Evolutionary conservation across 2,329 filamentous ascomycete genomes (phyloP).

Genomic region (Chaetoscypha palmicola): DNA sequence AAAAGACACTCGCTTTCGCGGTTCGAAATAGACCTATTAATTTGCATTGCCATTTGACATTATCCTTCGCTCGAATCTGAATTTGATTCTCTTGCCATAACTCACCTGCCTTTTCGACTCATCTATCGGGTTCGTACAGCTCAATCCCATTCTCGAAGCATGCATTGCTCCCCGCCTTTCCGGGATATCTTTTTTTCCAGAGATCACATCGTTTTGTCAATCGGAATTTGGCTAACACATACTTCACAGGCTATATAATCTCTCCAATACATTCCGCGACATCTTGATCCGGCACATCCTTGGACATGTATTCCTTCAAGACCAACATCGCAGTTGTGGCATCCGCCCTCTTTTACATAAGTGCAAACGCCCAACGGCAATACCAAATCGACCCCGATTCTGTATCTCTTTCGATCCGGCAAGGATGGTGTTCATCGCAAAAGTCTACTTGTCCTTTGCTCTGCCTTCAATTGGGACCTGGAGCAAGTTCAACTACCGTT

Average conservation of each 20-base stretch:
- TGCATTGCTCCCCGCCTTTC: too few species aligned
- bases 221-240: too few species aligned
- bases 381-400: constrained; percentile 55
- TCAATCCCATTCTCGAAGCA: too few species aligned
- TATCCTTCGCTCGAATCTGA: constrained; percentile 14
- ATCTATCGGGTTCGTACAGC: too few species aligned
- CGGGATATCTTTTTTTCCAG: too few species aligned
- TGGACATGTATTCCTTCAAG: constrained; percentile 48
- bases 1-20: constrained; percentile 4
- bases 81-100: neutral
- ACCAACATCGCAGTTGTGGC: constrained; percentile 38
- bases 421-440: constrained; percentile 58
- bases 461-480: constrained; percentile 53
- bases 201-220: too few species aligned
- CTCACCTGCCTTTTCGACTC: neutral
- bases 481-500: constrained; percentile 35
- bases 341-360: constrained; percentile 40
- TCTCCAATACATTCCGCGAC: too few species aligned
- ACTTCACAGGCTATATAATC: too few species aligned
- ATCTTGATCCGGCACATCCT: too few species aligned
- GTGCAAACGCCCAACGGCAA: constrained; percentile 42
- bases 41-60: constrained; percentile 8
- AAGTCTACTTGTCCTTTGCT: constrained; percentile 61
- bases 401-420: constrained; percentile 41
- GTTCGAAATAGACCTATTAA: neutral